A percentile compares a stretch with the other conserved stretches of the same genome.
Conservation (phyloP, 2,329 filamentous ascomycete species). For the Xylariaceae sp. region DNA sequence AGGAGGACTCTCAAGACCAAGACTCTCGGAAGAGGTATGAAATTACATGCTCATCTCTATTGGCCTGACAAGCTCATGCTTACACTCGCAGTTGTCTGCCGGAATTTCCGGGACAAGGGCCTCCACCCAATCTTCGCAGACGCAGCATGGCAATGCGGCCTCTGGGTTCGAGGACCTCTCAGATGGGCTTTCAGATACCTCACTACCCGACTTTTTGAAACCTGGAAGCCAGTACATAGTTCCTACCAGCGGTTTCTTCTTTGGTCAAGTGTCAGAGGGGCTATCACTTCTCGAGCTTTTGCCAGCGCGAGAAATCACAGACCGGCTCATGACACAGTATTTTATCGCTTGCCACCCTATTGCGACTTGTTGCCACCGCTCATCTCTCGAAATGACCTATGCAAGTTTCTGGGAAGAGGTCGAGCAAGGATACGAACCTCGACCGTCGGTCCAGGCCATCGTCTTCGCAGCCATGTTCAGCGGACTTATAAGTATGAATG, state of each 20-base stretch:
- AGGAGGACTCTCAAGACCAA: constrained; percentile 67
- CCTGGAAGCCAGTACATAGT: constrained; percentile 64
- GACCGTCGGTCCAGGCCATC: constrained; percentile 61
- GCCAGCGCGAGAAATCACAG: constrained; percentile 52
- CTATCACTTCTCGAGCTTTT: constrained; percentile 56
- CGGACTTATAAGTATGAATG: constrained; percentile 61
- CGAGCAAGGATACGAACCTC: constrained; percentile 54
- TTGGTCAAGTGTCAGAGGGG: constrained; percentile 46
- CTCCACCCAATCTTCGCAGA: constrained; percentile 12
- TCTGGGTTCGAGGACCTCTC: constrained; percentile 19
- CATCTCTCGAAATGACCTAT: constrained; percentile 63
- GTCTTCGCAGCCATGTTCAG: constrained; percentile 68
- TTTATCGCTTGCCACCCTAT: constrained; percentile 65
- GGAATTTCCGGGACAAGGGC: constrained; percentile 4
- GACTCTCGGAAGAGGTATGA: constrained; percentile 64
- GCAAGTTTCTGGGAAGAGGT: constrained; percentile 62
- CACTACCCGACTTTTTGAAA: constrained; percentile 52
- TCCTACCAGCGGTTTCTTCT: constrained; percentile 64
- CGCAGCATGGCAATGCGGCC: constrained; percentile 16
- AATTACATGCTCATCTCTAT: not conserved
- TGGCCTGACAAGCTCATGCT: not conserved
- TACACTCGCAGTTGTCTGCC: not conserved
- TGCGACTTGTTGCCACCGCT: constrained; percentile 62
- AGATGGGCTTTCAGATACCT: constrained; percentile 21
- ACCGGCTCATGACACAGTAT: constrained; percentile 63